Percentiles rank a stretch among this genome's conserved stretches.
These are phyloP conservation scores for Peniophora sp. DNA, from an alignment of 1,284 basidiomycete genomes.

Conservation along the genomic window DNA sequence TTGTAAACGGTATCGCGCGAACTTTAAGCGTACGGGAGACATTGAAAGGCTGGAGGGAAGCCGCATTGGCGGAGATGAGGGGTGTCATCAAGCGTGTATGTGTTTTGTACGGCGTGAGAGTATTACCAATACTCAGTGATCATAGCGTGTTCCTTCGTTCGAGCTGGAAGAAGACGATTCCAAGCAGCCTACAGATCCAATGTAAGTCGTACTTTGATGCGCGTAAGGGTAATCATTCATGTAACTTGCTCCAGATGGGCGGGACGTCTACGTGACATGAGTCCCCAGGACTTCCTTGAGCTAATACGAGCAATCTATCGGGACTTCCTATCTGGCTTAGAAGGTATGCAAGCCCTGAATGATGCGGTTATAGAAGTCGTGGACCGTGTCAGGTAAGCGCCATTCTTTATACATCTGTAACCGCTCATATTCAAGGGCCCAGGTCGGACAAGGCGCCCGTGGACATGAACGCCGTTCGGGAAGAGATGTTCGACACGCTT, in stretches of 20 bases:
- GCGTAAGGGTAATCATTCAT: background rate
- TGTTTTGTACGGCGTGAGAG: constrained; percentile 5
- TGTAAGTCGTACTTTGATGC: constrained; percentile 5
- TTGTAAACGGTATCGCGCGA: constrained; percentile 69
- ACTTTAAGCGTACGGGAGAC: constrained; percentile 71
- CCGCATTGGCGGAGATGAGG: constrained; percentile 61
- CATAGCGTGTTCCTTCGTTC: constrained; percentile 49
- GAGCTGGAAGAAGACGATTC: constrained; percentile 45
- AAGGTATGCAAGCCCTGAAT: constrained; percentile 64
- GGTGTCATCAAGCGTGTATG: constrained; percentile 53
- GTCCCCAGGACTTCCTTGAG: constrained; percentile 62
- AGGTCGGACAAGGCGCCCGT: constrained; percentile 29
- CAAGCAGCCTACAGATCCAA: constrained; percentile 15
- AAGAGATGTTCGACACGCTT: constrained; percentile 67
- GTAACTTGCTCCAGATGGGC: constrained; percentile 12
- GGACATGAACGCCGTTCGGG: constrained; percentile 39
- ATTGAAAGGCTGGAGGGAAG: constrained; percentile 69
- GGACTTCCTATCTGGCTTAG: constrained; percentile 62
- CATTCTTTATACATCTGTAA: constrained; percentile 4
- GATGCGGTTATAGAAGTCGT: constrained; percentile 56
- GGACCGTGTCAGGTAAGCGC: constrained; percentile 36
- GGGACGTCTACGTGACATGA: constrained; percentile 58
- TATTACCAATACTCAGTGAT: background rate
- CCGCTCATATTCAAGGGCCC: constrained; percentile 7
- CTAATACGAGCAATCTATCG: constrained; percentile 59